These are phyloP conservation scores for Phytophthora vignae DNA, from an alignment of 352 stramenopile genomes.

Conservation along the genomic window DNA sequence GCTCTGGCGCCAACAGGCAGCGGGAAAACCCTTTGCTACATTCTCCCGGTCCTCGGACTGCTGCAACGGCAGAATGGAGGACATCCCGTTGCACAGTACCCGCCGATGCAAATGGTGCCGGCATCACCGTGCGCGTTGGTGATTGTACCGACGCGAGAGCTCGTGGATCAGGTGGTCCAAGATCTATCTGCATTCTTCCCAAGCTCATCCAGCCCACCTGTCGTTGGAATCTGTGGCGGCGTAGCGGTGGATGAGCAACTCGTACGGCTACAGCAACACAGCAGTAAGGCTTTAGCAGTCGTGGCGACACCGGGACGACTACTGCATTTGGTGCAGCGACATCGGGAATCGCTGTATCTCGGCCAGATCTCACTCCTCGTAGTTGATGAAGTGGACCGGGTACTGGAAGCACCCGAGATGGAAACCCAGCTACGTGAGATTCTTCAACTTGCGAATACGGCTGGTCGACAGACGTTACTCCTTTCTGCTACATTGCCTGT, in stretches of 20 bases:
- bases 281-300: conserved; percentile 28
- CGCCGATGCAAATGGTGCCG: conserved; percentile 29
- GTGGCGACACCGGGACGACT: conserved; percentile 70
- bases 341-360: conserved; percentile 38
- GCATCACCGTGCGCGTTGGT: conserved; percentile 77
- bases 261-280: conserved; percentile 41
- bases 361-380: conserved; percentile 58
- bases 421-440: conserved; percentile 95
- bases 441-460: conserved; percentile 77
- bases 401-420: conserved; percentile 93
- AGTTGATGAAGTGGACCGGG: conserved; percentile 97
- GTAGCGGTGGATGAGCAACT: conserved; percentile 48
- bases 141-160: conserved; percentile 95
- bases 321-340: conserved; percentile 53
- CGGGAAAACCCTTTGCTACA: conserved; percentile 97
- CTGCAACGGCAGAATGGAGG: conserved; percentile 29
- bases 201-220: conserved; percentile 12
- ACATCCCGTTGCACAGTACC: conserved; percentile 27
- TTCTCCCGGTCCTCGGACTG: conserved; percentile 90
- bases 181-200: conserved; percentile 59
- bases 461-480: conserved; percentile 85
- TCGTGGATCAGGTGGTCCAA: conserved; percentile 95
- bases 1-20: conserved; percentile 94
- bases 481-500: conserved; percentile 96
- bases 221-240: conserved; percentile 60